Percentiles rank a stretch among this genome's conserved stretches.
phyloP scores from a whole-genome alignment of 139 green algal genomes.

The Chlamydomonas sphaeroides region DNA sequence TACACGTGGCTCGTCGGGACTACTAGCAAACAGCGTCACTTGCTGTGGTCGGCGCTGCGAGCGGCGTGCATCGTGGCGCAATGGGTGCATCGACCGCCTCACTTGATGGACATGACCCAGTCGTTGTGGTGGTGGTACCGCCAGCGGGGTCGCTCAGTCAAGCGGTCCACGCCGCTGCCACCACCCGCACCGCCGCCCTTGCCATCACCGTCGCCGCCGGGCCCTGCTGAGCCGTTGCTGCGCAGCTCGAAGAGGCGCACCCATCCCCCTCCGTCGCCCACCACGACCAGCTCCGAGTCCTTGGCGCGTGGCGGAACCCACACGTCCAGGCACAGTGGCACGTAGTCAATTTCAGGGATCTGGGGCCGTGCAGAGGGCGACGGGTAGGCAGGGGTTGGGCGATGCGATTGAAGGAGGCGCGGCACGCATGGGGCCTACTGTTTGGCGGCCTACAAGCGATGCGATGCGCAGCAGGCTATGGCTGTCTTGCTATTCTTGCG shows the following conservation, averaged over 20 bases:
- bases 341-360: slow-evolving; percentile 68
- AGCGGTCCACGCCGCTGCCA: slow-evolving; percentile 40
- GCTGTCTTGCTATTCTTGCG: no score
- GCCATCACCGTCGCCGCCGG: background rate
- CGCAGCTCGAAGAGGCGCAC: slow-evolving; percentile 62
- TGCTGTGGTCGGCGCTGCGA: no score
- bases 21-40: no score
- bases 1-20: no score
- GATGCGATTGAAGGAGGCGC: no score
- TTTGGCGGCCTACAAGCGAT: no score
- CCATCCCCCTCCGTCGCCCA: slow-evolving; percentile 69
- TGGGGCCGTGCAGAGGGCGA: no score
- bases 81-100: no score
- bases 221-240: background rate
- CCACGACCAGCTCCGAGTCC: slow-evolving; percentile 64
- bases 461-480: no score
- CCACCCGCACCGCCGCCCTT: slow-evolving; percentile 14
- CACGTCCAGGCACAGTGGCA: slow-evolving; percentile 63
- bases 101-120: slow-evolving; percentile 56
- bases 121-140: slow-evolving; percentile 58
- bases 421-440: no score
- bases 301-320: slow-evolving; percentile 49
- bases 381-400: no score
- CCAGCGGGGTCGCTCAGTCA: slow-evolving; percentile 44
- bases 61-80: no score